Conservation (phyloP, 768 basidiomycete genomes). For the Chlorophyllum brunneum region DNA sequence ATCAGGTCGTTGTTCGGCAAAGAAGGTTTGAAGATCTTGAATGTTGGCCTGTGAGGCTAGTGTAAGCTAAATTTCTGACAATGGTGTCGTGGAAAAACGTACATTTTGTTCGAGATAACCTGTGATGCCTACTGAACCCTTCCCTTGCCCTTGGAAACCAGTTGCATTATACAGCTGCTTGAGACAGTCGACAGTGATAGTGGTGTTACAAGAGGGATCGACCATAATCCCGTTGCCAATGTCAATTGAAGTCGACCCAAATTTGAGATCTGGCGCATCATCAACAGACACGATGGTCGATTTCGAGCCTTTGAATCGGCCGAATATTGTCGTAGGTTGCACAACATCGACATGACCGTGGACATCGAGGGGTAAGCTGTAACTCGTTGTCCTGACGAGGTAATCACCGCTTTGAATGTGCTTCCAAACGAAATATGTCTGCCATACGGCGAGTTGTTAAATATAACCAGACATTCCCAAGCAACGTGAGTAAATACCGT, state of each 20-base stretch:
- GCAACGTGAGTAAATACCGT: slow-evolving; percentile 30
- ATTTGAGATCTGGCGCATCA: slow-evolving; percentile 20
- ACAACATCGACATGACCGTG: slow-evolving; percentile 62
- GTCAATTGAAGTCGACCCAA: slow-evolving; percentile 16
- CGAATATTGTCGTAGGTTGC: slow-evolving; percentile 69
- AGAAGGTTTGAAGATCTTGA: slow-evolving; percentile 48
- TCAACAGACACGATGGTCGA: slow-evolving; percentile 34
- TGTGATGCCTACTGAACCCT: slow-evolving; percentile 50
- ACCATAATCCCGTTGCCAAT: slow-evolving; percentile 32
- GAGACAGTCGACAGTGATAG: slow-evolving; percentile 50
- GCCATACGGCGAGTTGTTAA: no score
- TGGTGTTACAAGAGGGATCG: slow-evolving; percentile 44
- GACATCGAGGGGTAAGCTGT: slow-evolving; percentile 55
- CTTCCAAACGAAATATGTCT: slow-evolving; percentile 56
- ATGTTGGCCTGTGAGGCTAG: slow-evolving; percentile 31
- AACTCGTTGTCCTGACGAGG: slow-evolving; percentile 59
- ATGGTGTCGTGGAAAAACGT: neutral
- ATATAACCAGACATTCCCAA: neutral
- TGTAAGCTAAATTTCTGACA: neutral
- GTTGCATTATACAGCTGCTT: slow-evolving; percentile 51
- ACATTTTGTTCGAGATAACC: slow-evolving; percentile 35
- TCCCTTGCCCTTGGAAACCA: slow-evolving; percentile 35
- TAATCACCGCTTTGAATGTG: slow-evolving; percentile 43
- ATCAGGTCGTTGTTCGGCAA: slow-evolving; percentile 37
- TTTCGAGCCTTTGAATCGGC: slow-evolving; percentile 41